Conservation (phyloP, 2,329 filamentous ascomycete species). For the Ophiostoma novo-ulmi region DNA sequence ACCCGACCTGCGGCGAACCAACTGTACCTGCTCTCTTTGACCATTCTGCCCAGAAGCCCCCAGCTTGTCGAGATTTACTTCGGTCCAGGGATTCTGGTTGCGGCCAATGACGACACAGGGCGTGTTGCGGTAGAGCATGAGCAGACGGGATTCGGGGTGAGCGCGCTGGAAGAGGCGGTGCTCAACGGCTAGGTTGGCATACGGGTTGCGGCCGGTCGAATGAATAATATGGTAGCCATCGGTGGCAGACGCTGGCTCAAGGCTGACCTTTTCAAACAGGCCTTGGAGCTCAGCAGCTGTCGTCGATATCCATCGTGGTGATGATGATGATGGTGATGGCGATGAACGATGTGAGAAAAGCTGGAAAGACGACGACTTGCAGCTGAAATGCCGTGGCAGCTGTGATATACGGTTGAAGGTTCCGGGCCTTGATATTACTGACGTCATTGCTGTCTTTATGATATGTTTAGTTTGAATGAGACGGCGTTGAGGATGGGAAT, state of each 20-base stretch:
- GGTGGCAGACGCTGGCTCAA: neutral
- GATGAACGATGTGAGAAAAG: neutral
- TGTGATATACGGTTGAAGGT: neutral
- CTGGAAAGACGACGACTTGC: neutral
- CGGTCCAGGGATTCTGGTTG: constrained; percentile 97
- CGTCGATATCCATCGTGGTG: constrained; percentile 15
- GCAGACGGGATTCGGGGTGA: constrained; percentile 64
- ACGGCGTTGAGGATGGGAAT: neutral
- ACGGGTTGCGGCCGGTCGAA: constrained; percentile 67
- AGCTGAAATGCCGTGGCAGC: neutral
- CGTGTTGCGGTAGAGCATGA: constrained; percentile 83
- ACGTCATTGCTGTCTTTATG: neutral
- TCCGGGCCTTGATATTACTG: neutral
- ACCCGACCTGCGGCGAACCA: constrained; percentile 80
- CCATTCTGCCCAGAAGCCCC: constrained; percentile 4
- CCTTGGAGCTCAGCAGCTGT: constrained; percentile 12
- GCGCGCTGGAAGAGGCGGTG: constrained; percentile 78
- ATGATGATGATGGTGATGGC: neutral
- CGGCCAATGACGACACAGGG: constrained; percentile 87
- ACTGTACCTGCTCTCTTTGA: constrained; percentile 38
- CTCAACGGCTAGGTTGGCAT: constrained; percentile 89
- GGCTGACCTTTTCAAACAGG: constrained; percentile 17
- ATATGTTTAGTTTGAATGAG: neutral
- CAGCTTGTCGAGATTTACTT: constrained; percentile 69
- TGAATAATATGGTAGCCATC: constrained; percentile 60